These are phyloP conservation scores for Paramecium biaurelia DNA, from an alignment of 73 alveolate genomes.

Conservation along the genomic window DNA sequence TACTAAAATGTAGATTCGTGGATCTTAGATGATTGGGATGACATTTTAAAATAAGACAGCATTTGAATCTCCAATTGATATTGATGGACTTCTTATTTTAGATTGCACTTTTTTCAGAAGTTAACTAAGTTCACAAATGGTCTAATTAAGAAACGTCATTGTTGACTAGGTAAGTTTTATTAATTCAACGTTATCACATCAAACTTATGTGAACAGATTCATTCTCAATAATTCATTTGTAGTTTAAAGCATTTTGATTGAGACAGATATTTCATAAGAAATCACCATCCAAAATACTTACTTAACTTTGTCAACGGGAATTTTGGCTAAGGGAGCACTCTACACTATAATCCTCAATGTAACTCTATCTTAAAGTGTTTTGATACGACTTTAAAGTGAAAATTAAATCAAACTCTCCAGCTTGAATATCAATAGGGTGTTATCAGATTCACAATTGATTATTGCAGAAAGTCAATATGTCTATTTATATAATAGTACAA, in stretches of 20 bases:
- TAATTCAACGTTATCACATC: not conserved
- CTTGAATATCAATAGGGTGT: not conserved
- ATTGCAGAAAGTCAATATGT: not conserved
- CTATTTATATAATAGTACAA: not conserved
- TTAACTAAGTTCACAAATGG: not conserved
- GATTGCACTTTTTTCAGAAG: not conserved
- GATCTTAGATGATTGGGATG: not conserved
- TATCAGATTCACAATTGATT: not conserved
- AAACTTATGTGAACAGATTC: not conserved
- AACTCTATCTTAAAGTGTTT: not conserved
- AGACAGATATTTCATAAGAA: not conserved
- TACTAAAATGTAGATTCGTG: not conserved
- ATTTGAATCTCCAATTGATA: not conserved
- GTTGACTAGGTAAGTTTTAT: not conserved
- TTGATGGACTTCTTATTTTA: not conserved
- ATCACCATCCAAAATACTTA: not conserved
- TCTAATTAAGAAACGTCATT: not conserved
- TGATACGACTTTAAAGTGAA: not conserved
- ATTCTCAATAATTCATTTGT: not conserved
- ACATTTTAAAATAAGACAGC: not conserved
- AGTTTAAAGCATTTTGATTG: constrained; percentile 14
- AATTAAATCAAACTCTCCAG: not conserved
- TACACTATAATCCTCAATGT: not conserved
- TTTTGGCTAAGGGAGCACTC: not conserved
- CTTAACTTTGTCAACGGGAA: not conserved